These are phyloP conservation scores for Pilasporangium apinafurcum DNA, from an alignment of 352 stramenopile species.

Conservation along the genomic window DNA sequence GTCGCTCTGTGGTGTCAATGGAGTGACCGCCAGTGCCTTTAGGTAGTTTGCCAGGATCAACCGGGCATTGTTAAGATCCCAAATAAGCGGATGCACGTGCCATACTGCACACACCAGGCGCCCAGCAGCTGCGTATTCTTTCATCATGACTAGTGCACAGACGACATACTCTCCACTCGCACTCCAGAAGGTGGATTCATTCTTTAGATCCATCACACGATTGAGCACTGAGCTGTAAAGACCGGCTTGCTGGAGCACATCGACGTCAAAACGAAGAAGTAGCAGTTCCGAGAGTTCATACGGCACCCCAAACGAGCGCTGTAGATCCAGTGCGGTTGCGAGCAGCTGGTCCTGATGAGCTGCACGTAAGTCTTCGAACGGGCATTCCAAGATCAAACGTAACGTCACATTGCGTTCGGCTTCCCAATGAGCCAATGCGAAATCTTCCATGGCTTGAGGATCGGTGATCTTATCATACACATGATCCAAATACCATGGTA, in stretches of 20 bases:
- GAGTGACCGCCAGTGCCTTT: slow-evolving; percentile 14
- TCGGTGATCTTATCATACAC: slow-evolving; percentile 32
- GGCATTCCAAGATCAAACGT: slow-evolving; percentile 51
- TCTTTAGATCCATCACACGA: slow-evolving; percentile 10
- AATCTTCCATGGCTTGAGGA: slow-evolving; percentile 23
- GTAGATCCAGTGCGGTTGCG: too few relatives aligned
- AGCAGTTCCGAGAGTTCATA: slow-evolving; percentile 23
- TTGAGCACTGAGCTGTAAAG: slow-evolving; percentile 31
- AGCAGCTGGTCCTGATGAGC: slow-evolving; percentile 28
- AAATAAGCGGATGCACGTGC: slow-evolving; percentile 55
- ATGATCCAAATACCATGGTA: slow-evolving; percentile 47
- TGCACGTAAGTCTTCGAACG: slow-evolving; percentile 39
- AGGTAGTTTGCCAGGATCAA: slow-evolving; percentile 55
- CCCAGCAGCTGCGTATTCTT: slow-evolving; percentile 36
- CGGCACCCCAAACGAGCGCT: background rate
- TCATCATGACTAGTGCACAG: slow-evolving; percentile 44
- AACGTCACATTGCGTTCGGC: slow-evolving; percentile 22
- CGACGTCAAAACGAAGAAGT: slow-evolving; percentile 57
- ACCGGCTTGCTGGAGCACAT: slow-evolving; percentile 24
- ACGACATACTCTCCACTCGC: slow-evolving; percentile 58
- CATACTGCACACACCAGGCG: slow-evolving; percentile 49
- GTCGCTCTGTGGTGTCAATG: background rate
- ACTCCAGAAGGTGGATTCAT: slow-evolving; percentile 29
- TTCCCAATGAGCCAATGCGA: slow-evolving; percentile 28
- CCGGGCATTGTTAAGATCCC: slow-evolving; percentile 58